Base-by-base conservation (phyloP, 768 basidiomycete genomes). In the Boletus rubescentipes region DNA sequence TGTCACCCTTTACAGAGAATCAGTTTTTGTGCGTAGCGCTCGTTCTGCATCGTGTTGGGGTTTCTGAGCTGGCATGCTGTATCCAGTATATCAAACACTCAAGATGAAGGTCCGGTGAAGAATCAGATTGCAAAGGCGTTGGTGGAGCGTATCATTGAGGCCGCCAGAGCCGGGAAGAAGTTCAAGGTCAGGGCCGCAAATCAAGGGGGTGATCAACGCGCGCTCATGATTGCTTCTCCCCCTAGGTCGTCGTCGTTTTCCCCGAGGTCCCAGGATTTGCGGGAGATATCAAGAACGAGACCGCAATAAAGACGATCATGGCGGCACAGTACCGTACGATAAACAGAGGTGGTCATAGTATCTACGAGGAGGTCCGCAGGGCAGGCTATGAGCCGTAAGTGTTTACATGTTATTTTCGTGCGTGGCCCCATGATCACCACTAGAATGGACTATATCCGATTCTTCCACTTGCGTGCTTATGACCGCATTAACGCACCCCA, bases 201-300 rank as follows among this genome's bases (percentile, higher is more conserved):
- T 14, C 23, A n/a, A n/a, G 20, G 21, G 14, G 30, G 29, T 47
- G 42, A 23, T 43, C 10, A 29, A 23, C 34, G 51, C 30, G 20
- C 23, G 21, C 49, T n/a, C 20, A 38, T 23, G 26, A 23, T 15
- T 20, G 8, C 23, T 35, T 3, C 14, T 45, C 11, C 20, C 29
- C 41, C 2, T 59, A 93, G 89, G 89, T 97, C 48, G 76, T 96
- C 46, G 82, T 98, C 14, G 73, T 87, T 18, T 88, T 98, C 47
- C 96, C 95, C 0, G 94, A 96, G 67, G 79, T 97, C 2, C 95
- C 95, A 14, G 94, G 87, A 1, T 97, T 98, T 69, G 78, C 92
- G 1, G 89, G 95, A 3, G 84, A 93, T 67, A 78, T 97, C 67
- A 89, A 85, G 74, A 74, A 71, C 43, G 84, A 82, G 54, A 66